A percentile compares a stretch with the other conserved stretches of the same genome.
Conservation (phyloP, 139 green algal genomes). For the Chlamydomonas applanata region DNA sequence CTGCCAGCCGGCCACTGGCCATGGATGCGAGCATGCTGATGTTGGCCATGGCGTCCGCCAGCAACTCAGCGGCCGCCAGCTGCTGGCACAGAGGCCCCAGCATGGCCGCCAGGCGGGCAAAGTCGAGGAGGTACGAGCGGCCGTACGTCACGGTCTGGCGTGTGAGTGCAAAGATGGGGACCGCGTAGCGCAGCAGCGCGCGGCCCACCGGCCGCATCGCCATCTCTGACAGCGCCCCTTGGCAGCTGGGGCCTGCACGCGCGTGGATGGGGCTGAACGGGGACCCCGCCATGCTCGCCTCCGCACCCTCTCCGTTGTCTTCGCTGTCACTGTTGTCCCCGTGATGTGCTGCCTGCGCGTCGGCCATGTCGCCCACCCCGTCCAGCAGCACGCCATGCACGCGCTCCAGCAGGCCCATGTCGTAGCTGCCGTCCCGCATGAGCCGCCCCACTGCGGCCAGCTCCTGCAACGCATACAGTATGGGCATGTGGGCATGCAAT, state of each 20-base stretch:
- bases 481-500: too few species aligned
- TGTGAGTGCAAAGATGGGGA: not conserved
- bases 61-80: constrained; percentile 1
- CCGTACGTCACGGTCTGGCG: not conserved
- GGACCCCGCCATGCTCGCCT: too few species aligned
- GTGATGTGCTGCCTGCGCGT: too few species aligned
- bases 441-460: not conserved
- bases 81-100: constrained; percentile 8
- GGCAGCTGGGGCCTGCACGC: too few species aligned
- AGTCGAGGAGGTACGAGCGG: constrained; percentile 10
- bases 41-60: not conserved
- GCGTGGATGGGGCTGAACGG: too few species aligned
- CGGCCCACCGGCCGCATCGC: too few species aligned
- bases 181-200: too few species aligned
- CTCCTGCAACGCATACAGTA: too few species aligned
- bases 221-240: too few species aligned
- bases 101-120: constrained; percentile 2
- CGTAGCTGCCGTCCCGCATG: not conserved
- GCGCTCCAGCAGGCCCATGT: not conserved
- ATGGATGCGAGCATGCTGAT: constrained; percentile 6
- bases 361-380: too few species aligned
- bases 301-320: too few species aligned
- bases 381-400: not conserved
- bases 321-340: too few species aligned
- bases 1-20: constrained; percentile 7